These are phyloP conservation scores for Amanita brunnescens DNA, from an alignment of 768 basidiomycete species.

Conservation along the genomic window DNA sequence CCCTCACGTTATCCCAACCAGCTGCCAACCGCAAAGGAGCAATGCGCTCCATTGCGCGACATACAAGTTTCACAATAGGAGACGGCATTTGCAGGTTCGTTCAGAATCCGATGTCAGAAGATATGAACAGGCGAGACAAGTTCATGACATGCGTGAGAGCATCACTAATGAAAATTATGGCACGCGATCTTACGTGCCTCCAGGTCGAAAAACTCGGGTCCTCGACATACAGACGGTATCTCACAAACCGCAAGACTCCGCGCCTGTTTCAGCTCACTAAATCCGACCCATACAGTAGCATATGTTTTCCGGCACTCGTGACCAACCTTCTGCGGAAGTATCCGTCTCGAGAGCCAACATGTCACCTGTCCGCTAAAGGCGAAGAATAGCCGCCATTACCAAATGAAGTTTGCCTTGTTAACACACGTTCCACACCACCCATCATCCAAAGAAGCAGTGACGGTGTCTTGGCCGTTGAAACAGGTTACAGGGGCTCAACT, in stretches of 20 bases:
- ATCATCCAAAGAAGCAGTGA: not conserved
- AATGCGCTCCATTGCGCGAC: conserved; percentile 70
- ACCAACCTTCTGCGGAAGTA: not conserved
- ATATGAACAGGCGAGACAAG: not conserved
- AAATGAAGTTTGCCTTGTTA: not conserved
- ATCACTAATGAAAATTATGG: no score
- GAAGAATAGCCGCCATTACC: not conserved
- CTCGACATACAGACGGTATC: not conserved
- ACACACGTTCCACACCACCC: not conserved
- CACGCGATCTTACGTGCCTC: not conserved
- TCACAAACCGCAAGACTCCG: not conserved
- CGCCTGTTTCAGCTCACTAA: not conserved
- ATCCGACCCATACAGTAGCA: not conserved
- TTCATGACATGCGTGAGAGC: not conserved
- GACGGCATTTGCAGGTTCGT: conserved; percentile 20
- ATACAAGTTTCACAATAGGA: conserved; percentile 41
- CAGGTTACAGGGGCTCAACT: not conserved
- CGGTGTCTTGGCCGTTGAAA: not conserved
- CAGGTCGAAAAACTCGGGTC: not conserved
- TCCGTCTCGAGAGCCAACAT: not conserved
- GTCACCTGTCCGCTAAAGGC: not conserved
- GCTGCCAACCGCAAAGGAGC: conserved; percentile 83
- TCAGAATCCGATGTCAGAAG: not conserved
- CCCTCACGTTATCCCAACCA: conserved; percentile 91
- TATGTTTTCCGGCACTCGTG: not conserved